Percentiles rank a stretch among this genome's conserved stretches.
These are phyloP conservation scores for Sporisorium graminicola DNA, from an alignment of 1,284 basidiomycete genomes.

Conservation along the genomic window DNA sequence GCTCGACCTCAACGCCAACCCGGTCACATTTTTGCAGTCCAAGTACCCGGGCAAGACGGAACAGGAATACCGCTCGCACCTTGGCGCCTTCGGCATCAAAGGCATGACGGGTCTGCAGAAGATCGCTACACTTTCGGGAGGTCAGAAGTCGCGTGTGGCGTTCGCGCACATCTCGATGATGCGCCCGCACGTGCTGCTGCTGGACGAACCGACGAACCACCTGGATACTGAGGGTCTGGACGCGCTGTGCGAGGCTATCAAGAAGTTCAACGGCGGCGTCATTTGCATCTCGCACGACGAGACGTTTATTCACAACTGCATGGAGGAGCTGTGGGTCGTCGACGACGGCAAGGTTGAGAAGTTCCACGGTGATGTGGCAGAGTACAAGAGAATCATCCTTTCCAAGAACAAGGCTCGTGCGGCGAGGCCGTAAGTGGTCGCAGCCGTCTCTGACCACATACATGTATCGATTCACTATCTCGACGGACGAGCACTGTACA, in stretches of 20 bases:
- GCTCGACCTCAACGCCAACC: slow-evolving; percentile 83
- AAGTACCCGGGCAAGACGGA: slow-evolving; percentile 94
- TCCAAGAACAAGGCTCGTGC: slow-evolving; percentile 2
- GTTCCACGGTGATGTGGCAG: slow-evolving; percentile 89
- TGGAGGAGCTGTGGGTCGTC: slow-evolving; percentile 76
- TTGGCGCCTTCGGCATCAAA: slow-evolving; percentile 98
- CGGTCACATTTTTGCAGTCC: slow-evolving; percentile 90
- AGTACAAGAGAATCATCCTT: slow-evolving; percentile 81
- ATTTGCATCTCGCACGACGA: slow-evolving; percentile 67
- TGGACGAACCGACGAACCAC: slow-evolving; percentile 99
- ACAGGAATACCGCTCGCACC: slow-evolving; percentile 92
- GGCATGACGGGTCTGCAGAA: slow-evolving; percentile 93
- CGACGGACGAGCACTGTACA: too few species aligned
- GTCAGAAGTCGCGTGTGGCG: slow-evolving; percentile 96
- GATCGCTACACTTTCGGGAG: slow-evolving; percentile 77
- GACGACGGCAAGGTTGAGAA: slow-evolving; percentile 84
- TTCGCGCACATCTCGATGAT: slow-evolving; percentile 92
- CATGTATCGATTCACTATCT: too few species aligned
- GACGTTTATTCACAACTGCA: slow-evolving; percentile 63
- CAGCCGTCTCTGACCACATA: too few species aligned
- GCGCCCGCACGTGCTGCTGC: slow-evolving; percentile 92
- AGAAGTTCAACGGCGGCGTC: slow-evolving; percentile 92
- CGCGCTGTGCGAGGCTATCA: slow-evolving; percentile 89
- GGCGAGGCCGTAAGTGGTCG: too few species aligned
- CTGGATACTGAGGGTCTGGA: slow-evolving; percentile 91